Conservation (phyloP, 306 rosid species). For the Abrus pulchellus region DNA sequence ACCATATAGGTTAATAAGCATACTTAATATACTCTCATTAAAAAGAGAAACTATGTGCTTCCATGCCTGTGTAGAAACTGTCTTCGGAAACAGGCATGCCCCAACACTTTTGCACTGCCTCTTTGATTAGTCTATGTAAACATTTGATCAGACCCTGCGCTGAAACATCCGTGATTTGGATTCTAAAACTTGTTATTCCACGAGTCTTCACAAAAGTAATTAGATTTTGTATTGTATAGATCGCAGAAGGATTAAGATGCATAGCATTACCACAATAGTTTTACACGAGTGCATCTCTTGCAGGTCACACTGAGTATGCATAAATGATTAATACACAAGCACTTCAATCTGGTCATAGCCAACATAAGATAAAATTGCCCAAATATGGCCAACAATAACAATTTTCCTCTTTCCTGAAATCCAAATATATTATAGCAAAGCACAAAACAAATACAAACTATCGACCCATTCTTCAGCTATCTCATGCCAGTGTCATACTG, state of each 20-base stretch:
- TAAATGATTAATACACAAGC: slow-evolving; percentile 45
- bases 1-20: too few species aligned
- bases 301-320: slow-evolving; percentile 19
- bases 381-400: slow-evolving; percentile 48
- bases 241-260: slow-evolving; percentile 4
- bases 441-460: slow-evolving; percentile 45
- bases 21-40: too few species aligned
- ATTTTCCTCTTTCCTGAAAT: slow-evolving; percentile 26
- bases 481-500: slow-evolving; percentile 34
- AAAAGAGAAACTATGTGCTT: too few species aligned
- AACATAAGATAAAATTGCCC: slow-evolving; percentile 46
- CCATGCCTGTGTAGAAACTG: too few species aligned
- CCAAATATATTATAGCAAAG: slow-evolving; percentile 37
- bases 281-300: slow-evolving; percentile 32
- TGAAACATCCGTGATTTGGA: too few species aligned
- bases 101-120: too few species aligned
- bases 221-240: too few species aligned
- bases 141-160: too few species aligned
- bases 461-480: slow-evolving; percentile 46
- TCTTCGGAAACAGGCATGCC: too few species aligned
- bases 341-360: slow-evolving; percentile 37
- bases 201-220: too few species aligned
- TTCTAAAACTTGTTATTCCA: too few species aligned
- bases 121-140: too few species aligned
- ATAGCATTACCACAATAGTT: neutral